Evolutionary conservation across 2,329 filamentous ascomycete species (phyloP), one percentile per base, ranked within the genome.

Genomic region (Chrysoporthe puriensis): DNA sequence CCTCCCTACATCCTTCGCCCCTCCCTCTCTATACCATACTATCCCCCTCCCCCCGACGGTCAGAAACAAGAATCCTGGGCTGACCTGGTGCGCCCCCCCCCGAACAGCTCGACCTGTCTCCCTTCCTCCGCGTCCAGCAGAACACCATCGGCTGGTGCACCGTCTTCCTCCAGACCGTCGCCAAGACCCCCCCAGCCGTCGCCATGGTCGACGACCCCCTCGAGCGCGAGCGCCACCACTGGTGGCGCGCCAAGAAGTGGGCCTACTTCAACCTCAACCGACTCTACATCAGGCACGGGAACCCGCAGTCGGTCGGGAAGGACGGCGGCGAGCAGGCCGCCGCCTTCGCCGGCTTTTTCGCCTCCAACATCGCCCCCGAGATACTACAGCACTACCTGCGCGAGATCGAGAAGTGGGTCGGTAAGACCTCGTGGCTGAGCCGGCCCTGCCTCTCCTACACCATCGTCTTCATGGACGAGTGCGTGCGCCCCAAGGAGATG

Each of bases 161-260:
- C 34, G 87, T 99, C 69, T 98, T 99, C 83, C 84, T 99, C 72
- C 90, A 91, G 70, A 93, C 96, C 63, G 92, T 98, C 46, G 90
- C 91, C 73, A 98, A 98, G 80, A 83, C 90, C 32, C 89, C 92
- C 46, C 96, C 96, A 4, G 86, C 91, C 66, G 89, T 85, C 73
- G 91, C 94, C 46, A 90, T 98, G 86, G 79, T 84, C 67, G 93
- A 96, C 69, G 93, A 90, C 68, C 82, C 91, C 63, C 89, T 93
- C 68, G 95, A 98, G 76, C 89, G 96, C 67, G 96, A 98, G 80
- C 88, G 91, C 74, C 94, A 97, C 77, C 94, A 97, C 79, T 99
- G 96, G 95, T 99, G 95, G 95, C 99, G 98, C 84, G 92, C 94
- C 71, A 98, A 98, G 89, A 99, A 99, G 81, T 98, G 96, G 96